Evolutionary conservation across 257 asterid species (phyloP).

Genomic region (Solanum piurae): DNA sequence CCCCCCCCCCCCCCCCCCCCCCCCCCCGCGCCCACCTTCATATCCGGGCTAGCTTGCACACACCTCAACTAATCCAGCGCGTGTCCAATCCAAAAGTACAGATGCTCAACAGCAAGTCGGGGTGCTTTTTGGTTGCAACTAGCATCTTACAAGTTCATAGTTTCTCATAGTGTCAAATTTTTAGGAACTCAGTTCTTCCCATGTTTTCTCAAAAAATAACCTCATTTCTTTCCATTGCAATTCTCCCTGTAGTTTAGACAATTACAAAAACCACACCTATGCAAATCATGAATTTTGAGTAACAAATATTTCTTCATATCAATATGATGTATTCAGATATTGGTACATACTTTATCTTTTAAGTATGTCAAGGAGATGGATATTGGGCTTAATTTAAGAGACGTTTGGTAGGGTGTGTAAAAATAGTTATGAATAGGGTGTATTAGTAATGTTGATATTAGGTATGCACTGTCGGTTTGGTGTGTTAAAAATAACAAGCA

Average conservation of each 20-base stretch:
- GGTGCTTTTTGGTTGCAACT: neutral
- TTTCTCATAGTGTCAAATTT: neutral
- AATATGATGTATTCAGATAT: neutral
- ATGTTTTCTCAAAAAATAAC: neutral
- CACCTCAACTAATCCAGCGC: neutral
- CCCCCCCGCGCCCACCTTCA: too few relatives aligned
- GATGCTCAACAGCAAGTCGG: neutral
- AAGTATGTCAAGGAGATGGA: neutral
- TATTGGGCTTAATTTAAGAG: neutral
- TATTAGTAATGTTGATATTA: neutral
- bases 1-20: too few relatives aligned
- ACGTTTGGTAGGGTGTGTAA: neutral
- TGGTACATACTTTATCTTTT: neutral
- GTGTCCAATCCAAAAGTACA: neutral
- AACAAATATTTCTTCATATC: neutral
- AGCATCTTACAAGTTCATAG: neutral
- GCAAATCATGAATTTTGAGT: neutral
- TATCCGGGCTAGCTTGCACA: neutral
- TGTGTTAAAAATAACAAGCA: neutral
- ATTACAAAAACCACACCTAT: neutral
- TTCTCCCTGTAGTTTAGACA: neutral
- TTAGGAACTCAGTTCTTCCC: neutral
- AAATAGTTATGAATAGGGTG: neutral
- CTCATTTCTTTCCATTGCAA: neutral
- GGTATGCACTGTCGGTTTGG: neutral